phyloP scores from a whole-genome alignment of 305 asterid species.

The Nicotiana rustica region DNA sequence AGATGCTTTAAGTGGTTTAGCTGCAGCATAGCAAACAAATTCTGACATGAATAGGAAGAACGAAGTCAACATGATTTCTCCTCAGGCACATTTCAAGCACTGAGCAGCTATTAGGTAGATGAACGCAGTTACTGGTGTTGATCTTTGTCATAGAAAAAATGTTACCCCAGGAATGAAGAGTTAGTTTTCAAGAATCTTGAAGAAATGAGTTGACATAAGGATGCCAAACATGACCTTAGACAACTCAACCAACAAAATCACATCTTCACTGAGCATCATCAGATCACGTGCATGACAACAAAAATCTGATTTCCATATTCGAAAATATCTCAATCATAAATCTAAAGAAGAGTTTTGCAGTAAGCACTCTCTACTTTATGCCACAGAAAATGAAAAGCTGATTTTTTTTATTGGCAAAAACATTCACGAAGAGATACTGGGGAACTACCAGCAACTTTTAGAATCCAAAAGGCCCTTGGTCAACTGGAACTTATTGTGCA shows the following conservation, averaged over 20 bases:
- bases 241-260: neutral
- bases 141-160: neutral
- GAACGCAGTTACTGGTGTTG: neutral
- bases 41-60: neutral
- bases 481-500: neutral
- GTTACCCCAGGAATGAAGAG: neutral
- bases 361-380: neutral
- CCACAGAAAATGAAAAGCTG: neutral
- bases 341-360: neutral
- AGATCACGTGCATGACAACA: neutral
- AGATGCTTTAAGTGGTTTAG: neutral
- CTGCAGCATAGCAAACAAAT: neutral
- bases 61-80: neutral
- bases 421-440: neutral
- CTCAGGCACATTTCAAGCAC: neutral
- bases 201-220: neutral
- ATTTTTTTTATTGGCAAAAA: neutral
- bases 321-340: conserved; percentile 6
- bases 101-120: neutral
- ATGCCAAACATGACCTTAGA: conserved; percentile 15
- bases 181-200: neutral
- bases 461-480: conserved; percentile 3
- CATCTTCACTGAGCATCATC: neutral
- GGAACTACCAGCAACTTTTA: conserved; percentile 15
- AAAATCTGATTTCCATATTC: neutral